phyloP scores from a whole-genome alignment of 2,329 filamentous ascomycete genomes.

The Arthrobotrys musiformis region DNA sequence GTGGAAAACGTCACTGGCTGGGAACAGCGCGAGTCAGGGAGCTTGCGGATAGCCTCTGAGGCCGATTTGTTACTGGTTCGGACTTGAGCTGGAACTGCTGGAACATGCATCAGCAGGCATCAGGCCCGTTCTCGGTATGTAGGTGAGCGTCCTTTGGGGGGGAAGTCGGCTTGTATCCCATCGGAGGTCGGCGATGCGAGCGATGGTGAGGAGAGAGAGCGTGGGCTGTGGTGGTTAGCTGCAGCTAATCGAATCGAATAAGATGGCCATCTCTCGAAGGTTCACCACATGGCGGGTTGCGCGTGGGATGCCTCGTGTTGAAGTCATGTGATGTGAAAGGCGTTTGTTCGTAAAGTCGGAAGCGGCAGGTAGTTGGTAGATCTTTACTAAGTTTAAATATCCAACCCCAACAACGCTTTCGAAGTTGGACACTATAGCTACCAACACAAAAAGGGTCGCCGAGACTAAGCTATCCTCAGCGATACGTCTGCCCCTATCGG shows the following conservation, averaged over 20 bases:
- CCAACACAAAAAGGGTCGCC: too few species aligned
- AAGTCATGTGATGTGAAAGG: neutral
- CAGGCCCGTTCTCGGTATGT: neutral
- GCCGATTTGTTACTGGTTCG: slow-evolving; percentile 41
- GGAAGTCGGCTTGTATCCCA: slow-evolving; percentile 25
- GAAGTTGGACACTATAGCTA: neutral
- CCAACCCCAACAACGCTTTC: neutral
- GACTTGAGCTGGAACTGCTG: slow-evolving; percentile 15
- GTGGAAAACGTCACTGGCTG: slow-evolving; percentile 35
- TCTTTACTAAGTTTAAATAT: neutral
- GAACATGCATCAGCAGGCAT: slow-evolving; percentile 33
- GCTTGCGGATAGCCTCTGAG: slow-evolving; percentile 26
- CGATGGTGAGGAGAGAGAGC: slow-evolving; percentile 7
- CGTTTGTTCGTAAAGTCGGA: too few species aligned
- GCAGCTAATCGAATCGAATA: slow-evolving; percentile 54
- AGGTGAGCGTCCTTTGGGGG: neutral
- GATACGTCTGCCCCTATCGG: too few species aligned
- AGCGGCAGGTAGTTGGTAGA: too few species aligned
- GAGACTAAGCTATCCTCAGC: too few species aligned
- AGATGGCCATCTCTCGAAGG: slow-evolving; percentile 18
- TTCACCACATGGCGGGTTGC: neutral
- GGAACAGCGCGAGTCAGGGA: slow-evolving; percentile 48
- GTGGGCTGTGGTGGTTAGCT: slow-evolving; percentile 11
- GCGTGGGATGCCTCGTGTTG: neutral
- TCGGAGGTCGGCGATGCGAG: slow-evolving; percentile 54